Evolutionary conservation across 768 basidiomycete species (phyloP).

Genomic region (Suillus paluster): DNA sequence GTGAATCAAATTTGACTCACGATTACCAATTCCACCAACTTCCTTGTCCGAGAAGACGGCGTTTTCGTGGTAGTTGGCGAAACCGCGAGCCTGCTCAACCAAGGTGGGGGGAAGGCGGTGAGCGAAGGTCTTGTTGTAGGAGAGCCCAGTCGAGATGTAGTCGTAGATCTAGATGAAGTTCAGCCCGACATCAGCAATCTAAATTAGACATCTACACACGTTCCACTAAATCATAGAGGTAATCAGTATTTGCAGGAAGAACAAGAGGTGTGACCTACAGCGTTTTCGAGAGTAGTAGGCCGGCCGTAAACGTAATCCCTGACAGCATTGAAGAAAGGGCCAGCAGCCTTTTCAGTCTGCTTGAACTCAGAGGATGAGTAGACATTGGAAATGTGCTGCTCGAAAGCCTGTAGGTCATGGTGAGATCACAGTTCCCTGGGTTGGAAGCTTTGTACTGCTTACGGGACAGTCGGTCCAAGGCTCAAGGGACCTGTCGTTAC

Average conservation of each 20-base stretch:
- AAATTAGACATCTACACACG: conserved; percentile 42
- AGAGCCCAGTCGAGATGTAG: conserved; percentile 73
- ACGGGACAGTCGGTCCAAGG: conserved; percentile 74
- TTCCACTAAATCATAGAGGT: conserved; percentile 58
- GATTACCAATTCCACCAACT: conserved; percentile 74
- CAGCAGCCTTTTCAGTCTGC: conserved; percentile 55
- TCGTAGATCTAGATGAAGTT: conserved; percentile 60
- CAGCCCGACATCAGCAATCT: background rate
- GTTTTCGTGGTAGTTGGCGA: conserved; percentile 81
- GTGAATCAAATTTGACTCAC: conserved; percentile 48
- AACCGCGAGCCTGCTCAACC: conserved; percentile 71
- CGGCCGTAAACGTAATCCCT: conserved; percentile 77
- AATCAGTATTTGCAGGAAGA: conserved; percentile 14
- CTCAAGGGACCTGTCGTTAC: conserved; percentile 82
- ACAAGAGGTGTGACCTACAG: conserved; percentile 46
- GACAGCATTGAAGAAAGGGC: conserved; percentile 66
- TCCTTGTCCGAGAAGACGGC: conserved; percentile 69
- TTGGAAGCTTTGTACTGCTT: conserved; percentile 23
- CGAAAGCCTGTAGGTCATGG: conserved; percentile 52
- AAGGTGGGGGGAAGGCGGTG: conserved; percentile 78
- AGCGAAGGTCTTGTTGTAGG: conserved; percentile 83
- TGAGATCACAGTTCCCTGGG: conserved; percentile 11
- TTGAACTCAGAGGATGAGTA: conserved; percentile 72
- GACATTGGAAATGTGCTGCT: conserved; percentile 63
- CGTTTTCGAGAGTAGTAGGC: conserved; percentile 68